Evolutionary conservation across 1,284 basidiomycete species (phyloP).

Genomic region (Amylostereum areolatum): DNA sequence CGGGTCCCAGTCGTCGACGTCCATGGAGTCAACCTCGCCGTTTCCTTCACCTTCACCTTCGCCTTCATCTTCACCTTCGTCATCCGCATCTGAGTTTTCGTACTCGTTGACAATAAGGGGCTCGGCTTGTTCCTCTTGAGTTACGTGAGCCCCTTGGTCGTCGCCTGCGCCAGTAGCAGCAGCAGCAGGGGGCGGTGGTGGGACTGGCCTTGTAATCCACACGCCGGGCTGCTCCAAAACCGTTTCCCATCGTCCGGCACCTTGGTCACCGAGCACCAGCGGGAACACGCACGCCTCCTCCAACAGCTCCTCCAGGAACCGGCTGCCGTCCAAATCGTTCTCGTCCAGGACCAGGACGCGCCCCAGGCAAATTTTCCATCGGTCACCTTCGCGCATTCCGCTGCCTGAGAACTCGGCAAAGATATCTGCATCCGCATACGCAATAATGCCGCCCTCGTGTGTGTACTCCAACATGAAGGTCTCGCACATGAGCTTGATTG

Average conservation of each 20-base stretch:
- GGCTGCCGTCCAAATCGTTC: slow-evolving; percentile 11
- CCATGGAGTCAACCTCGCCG: too few species aligned
- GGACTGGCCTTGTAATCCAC: slow-evolving; percentile 11
- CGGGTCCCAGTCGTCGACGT: too few species aligned
- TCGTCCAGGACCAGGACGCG: slow-evolving; percentile 7
- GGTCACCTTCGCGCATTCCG: slow-evolving; percentile 10
- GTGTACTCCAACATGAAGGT: slow-evolving; percentile 6
- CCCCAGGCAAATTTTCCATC: slow-evolving; percentile 14
- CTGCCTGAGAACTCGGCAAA: slow-evolving; percentile 6
- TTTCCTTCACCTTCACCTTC: too few species aligned
- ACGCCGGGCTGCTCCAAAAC: slow-evolving; percentile 1
- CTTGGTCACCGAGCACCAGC: background rate
- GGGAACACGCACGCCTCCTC: slow-evolving; percentile 12
- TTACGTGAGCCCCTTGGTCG: too few species aligned
- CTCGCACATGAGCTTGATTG: slow-evolving; percentile 12
- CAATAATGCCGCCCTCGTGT: slow-evolving; percentile 11
- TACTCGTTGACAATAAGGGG: too few species aligned
- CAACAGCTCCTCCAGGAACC: slow-evolving; percentile 12
- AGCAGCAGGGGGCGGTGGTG: too few species aligned
- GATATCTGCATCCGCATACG: slow-evolving; percentile 9
- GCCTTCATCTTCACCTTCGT: too few species aligned
- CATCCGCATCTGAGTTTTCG: too few species aligned
- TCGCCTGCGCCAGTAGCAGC: too few species aligned
- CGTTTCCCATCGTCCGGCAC: slow-evolving; percentile 11
- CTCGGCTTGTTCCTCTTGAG: too few species aligned